A percentile compares a stretch with the other conserved stretches of the same genome.
phyloP scores from a whole-genome alignment of 2,329 filamentous ascomycete genomes.

The Cercospora brassicicola region DNA sequence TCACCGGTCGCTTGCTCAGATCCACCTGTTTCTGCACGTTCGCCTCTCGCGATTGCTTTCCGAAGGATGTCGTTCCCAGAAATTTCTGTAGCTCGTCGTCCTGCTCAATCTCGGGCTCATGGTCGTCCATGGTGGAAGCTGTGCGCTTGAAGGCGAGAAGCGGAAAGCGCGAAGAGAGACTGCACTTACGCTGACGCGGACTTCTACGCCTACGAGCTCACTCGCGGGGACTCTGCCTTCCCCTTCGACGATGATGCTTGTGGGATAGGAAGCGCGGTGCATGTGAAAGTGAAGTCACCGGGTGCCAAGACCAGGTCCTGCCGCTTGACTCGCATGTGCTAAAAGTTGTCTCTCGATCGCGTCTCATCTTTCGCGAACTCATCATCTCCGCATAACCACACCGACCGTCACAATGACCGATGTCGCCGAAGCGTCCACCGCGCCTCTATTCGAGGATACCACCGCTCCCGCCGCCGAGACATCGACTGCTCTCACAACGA shows the following conservation, averaged over 20 bases:
- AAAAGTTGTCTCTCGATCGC: not conserved
- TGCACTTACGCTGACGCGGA: constrained; percentile 25
- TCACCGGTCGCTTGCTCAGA: constrained; percentile 62
- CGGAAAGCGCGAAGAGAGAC: constrained; percentile 24
- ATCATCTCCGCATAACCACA: not conserved
- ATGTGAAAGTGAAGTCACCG: not conserved
- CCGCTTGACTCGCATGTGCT: not conserved
- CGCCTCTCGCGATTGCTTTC: constrained; percentile 72
- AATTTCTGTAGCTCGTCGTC: constrained; percentile 75
- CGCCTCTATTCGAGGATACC: constrained; percentile 28
- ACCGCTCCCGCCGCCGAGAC: constrained; percentile 24
- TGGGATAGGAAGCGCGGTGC: not conserved
- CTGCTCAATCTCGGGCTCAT: constrained; percentile 37
- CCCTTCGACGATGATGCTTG: not conserved
- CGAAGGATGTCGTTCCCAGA: constrained; percentile 78
- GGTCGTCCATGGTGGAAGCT: constrained; percentile 25
- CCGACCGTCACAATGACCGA: constrained; percentile 6
- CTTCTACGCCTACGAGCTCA: not conserved
- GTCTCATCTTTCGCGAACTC: not conserved
- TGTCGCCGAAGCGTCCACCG: constrained; percentile 2
- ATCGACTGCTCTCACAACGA: constrained; percentile 25
- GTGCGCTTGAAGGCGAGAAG: constrained; percentile 9
- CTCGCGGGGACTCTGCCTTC: not conserved
- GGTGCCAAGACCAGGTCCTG: not conserved
- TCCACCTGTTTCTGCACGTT: constrained; percentile 80